Conservation (phyloP, 2,329 filamentous ascomycete genomes). For the Thyridium curvatum region DNA sequence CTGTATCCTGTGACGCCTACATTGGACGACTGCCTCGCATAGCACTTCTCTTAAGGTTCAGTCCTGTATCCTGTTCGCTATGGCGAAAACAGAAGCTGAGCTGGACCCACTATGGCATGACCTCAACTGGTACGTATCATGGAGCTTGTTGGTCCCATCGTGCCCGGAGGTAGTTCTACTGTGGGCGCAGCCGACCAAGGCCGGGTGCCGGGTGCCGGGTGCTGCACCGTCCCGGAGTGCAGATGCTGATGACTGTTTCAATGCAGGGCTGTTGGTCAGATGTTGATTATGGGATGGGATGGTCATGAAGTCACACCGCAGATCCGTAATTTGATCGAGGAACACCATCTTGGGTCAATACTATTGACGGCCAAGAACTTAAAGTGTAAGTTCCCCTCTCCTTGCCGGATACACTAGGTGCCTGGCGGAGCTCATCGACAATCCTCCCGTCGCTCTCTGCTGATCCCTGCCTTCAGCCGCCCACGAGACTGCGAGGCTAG, state of each 20-base stretch:
- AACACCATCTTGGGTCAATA: conserved; percentile 84
- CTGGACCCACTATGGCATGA: conserved; percentile 66
- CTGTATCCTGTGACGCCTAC: no score
- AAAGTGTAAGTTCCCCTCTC: conserved; percentile 53
- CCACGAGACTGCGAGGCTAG: conserved; percentile 79
- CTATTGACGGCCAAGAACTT: conserved; percentile 78
- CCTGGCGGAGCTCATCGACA: not conserved
- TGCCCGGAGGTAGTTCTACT: no score
- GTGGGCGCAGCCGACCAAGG: no score
- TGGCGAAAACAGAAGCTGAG: conserved; percentile 37
- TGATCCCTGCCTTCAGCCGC: conserved; percentile 58
- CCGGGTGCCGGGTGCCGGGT: no score
- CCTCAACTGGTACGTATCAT: conserved; percentile 60
- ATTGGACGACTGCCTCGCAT: no score
- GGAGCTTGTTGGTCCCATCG: no score
- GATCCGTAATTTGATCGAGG: conserved; percentile 72
- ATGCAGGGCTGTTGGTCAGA: conserved; percentile 63
- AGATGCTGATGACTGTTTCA: no score
- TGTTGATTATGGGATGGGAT: conserved; percentile 81
- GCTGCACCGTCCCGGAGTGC: no score
- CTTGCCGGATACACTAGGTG: not conserved
- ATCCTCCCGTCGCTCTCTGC: conserved; percentile 8
- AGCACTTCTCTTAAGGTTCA: no score
- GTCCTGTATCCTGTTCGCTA: conserved; percentile 9
- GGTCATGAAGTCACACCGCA: conserved; percentile 78